Evolutionary conservation across 2,329 filamentous ascomycete genomes (phyloP), one percentile per base, ranked within the genome.

Genomic region (Neocucurbitaria cava): DNA sequence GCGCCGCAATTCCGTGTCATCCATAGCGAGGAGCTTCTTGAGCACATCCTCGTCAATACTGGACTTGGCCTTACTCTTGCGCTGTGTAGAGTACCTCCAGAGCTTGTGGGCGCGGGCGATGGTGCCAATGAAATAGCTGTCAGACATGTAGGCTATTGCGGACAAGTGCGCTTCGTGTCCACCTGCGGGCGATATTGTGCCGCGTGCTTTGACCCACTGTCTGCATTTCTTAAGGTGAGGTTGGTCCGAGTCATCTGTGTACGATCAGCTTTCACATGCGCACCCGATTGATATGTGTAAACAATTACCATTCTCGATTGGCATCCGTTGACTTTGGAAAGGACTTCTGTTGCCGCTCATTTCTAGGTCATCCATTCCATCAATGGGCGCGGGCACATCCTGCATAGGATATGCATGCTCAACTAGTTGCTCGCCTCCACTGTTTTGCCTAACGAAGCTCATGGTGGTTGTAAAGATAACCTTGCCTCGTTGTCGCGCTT

Each of bases 381-480:
- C 63, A 20, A 78, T 69, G 13, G 82, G 81, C 24, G 77, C 72
- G 41, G 80, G 66, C 49, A 83, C 78, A 24, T 79, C 68, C 6
- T 65, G 76, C 72, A 85, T 83, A 58, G 80, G 78, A 9, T 82
- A 82, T 3, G 87, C 85, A 78, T 97, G 92, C 51, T 85, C 76
- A 3, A 95, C 82, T 38, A 72, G 77, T 62, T 82, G 76, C 65
- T 81, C 78, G 2, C 84, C 83, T 46, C 82, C 85, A 59, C 82
- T 84, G 56, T 81, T 83, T 68, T 89, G 87, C 17, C 86, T 83
- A 70, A 89, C 89, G 74, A 99, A 98, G 59, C 90, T 95, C 77
- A 96, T 87, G 5, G 94, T 99, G 1, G 92, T 95, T 17, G 94
- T 98, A 79, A 98, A 98, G 78, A 99, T 98, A 70, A 90, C 90